Conservation (phyloP, 345 rosid genomes). For the Brassica napus region DNA sequence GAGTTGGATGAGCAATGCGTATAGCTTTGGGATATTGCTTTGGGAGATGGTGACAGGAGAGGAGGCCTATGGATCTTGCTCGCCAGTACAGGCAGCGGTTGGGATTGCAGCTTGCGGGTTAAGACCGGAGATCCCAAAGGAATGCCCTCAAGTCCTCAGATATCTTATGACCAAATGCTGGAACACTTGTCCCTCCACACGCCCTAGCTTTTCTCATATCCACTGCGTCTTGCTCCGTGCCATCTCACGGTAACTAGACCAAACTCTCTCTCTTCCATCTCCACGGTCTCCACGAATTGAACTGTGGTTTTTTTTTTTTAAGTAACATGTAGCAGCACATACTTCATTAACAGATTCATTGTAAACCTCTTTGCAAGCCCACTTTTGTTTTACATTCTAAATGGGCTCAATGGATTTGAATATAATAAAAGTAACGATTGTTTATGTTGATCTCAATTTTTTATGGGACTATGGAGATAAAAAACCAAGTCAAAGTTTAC, state of each 20-base stretch:
- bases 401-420: neutral
- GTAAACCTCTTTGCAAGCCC: constrained; percentile 23
- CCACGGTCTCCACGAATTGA: constrained; percentile 2
- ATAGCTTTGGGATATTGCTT: constrained; percentile 91
- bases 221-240: constrained; percentile 54
- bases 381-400: constrained; percentile 10
- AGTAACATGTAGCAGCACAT: constrained; percentile 10
- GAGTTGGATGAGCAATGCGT: constrained; percentile 95
- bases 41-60: constrained; percentile 99
- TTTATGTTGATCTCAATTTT: neutral
- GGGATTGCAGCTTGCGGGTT: constrained; percentile 96
- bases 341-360: neutral
- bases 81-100: constrained; percentile 96
- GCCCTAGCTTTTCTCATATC: constrained; percentile 77
- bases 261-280: constrained; percentile 7
- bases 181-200: constrained; percentile 75
- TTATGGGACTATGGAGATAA: neutral
- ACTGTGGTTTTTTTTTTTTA: neutral
- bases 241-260: constrained; percentile 35
- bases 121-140: constrained; percentile 94
- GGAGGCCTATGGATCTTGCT: constrained; percentile 79
- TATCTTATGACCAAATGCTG: constrained; percentile 88
- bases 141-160: constrained; percentile 74
- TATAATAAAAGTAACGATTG: no score
- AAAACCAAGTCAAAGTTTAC: constrained; percentile 30